Evolutionary conservation across 768 basidiomycete species (phyloP), one percentile per base, ranked within the genome.

Genomic region (Hygrophorus pudorinus): DNA sequence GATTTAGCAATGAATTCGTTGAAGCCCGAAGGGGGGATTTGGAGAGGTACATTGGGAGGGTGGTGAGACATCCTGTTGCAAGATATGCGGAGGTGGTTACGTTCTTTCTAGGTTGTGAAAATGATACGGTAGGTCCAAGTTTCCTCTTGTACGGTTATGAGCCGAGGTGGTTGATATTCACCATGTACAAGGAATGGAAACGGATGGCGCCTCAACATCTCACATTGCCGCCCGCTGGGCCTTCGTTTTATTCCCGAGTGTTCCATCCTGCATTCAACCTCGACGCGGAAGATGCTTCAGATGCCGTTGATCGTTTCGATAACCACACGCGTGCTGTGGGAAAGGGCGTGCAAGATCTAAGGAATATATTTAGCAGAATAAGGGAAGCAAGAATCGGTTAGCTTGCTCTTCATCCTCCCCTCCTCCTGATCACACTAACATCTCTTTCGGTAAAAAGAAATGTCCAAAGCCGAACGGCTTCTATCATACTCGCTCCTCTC

Each of bases 181-280:
- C 3, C 32, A 24, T 34, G 9, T 41, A 21, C 30, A 44, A 88
- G 85, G 85, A 88, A 58, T 86, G 81, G 82, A 76, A 72, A 54
- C 71, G 72, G 33, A 63, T 76, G 16, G 68, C 78, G 16, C 80
- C 79, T 5, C 71, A 71, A 50, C 75, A 81, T 50, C 64, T 83
- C 1, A 62, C 76, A 3, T 66, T 78, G 48, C 74, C 75, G 2
- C 68, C 83, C 9, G 76, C 81, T n/a, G 85, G 84, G 1, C 76
- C 85, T 7, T 65, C 75, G 1, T 91, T 90, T 56, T 87, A 81
- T 54, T 78, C 81, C 0, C 78, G 76, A 33, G 80, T 90, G 1
- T 89, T 79, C 53, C 89, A 92, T 53, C 89, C 87, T 2, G 82
- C 75, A 0, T 92, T 86, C 63, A 91, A 91, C 54, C 55, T 91